These are phyloP conservation scores for Globisporangium middletonii DNA, from an alignment of 352 stramenopile genomes.

Conservation along the genomic window DNA sequence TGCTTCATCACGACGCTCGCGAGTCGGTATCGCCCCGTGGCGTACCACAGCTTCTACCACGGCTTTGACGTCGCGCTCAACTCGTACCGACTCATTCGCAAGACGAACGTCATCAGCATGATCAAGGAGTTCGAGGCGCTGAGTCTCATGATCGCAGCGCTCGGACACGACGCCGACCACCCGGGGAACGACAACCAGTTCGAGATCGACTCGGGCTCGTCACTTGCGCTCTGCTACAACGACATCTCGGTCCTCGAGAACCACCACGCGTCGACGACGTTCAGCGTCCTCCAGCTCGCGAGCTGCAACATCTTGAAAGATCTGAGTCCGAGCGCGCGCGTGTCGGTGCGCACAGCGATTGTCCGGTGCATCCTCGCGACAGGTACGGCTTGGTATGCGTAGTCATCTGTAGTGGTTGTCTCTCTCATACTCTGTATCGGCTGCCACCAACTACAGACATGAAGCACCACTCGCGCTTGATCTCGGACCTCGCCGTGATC, in stretches of 20 bases:
- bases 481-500: slow-evolving; percentile 43
- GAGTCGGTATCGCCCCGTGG: slow-evolving; percentile 55
- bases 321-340: slow-evolving; percentile 36
- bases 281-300: slow-evolving; percentile 35
- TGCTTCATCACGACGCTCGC: slow-evolving; percentile 53
- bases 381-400: slow-evolving; percentile 4
- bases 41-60: slow-evolving; percentile 87
- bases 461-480: slow-evolving; percentile 74
- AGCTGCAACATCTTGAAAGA: slow-evolving; percentile 55
- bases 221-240: slow-evolving; percentile 85
- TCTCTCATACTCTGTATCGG: too few species aligned
- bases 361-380: slow-evolving; percentile 75
- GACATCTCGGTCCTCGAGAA: slow-evolving; percentile 88
- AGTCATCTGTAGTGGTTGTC: too few species aligned
- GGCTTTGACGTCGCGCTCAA: slow-evolving; percentile 72
- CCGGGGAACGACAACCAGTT: slow-evolving; percentile 89
- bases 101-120: slow-evolving; percentile 40
- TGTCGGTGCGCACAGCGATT: slow-evolving; percentile 47
- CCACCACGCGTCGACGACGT: slow-evolving; percentile 79
- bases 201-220: slow-evolving; percentile 72
- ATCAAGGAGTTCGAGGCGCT: slow-evolving; percentile 77
- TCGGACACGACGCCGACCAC: slow-evolving; percentile 86
- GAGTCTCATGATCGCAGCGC: slow-evolving; percentile 69
- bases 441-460: slow-evolving; percentile 35
- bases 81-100: slow-evolving; percentile 56